Base-by-base conservation (phyloP, 2,329 filamentous ascomycete genomes). In the Cytospora chrysosperma region DNA sequence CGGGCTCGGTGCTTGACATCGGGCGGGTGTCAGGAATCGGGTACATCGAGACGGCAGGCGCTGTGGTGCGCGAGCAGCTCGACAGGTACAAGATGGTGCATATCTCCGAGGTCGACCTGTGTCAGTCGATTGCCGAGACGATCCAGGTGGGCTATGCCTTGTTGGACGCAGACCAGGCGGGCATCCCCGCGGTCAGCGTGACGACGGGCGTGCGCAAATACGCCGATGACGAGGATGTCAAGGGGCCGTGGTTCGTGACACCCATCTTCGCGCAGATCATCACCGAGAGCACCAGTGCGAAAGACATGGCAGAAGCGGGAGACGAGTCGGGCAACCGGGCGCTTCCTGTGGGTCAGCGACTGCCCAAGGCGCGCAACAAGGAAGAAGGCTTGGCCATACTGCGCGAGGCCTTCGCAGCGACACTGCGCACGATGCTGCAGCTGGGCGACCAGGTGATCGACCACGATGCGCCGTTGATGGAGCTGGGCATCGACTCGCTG, bases 1-100 rank as follows among this genome's bases (percentile, higher is more conserved):
- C 74, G 4, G 80, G 66, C 1, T 76, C 75, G 1, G 70, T 72
- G 2, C 71, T 82, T 30, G 67, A 77, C 56, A 73, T 81, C 4
- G 75, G 77, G 1, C 59, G 68, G 7, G 68, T 83, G 0, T 61
- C 75, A 0, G 81, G 78, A 7, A 66, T 77, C 1, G 82, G 82
- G 0, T 81, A 78, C 63, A 70, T 81, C 27, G 67, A 67, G 4
- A 68, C 68, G 53, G 50, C 65, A 24, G 56, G 56, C 24, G 63
- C 63, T 17, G n/a, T 34, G 2, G 61, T 60, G n/a, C 30, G 59
- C 24, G 50, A 63, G 12, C 50, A 63, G 50, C 59, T 69, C 12
- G 49, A 50, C n/a, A 65, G 49, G n/a, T 58, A 50, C 17, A 30
- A 24, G 8, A 17, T 59, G 15, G 37, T 27, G n/a, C 10, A 17